Evolutionary conservation across 1,284 basidiomycete species (phyloP).

Genomic region (Veloporphyrellus conicus): DNA sequence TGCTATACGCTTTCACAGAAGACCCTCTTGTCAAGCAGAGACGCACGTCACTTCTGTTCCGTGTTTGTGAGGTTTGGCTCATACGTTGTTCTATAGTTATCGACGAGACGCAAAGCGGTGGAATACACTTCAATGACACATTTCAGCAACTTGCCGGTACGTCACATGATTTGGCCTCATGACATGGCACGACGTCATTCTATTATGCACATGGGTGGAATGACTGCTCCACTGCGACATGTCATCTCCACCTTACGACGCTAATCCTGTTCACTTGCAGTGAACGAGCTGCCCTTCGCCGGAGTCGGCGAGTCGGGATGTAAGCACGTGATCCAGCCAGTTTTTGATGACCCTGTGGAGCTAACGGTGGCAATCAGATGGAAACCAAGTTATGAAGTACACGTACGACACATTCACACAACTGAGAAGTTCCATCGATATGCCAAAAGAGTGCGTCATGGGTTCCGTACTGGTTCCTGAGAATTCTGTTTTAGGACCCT

Average conservation of each 20-base stretch:
- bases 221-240: background rate
- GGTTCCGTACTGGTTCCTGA: background rate
- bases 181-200: slow-evolving; percentile 3
- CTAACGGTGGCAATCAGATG: slow-evolving; percentile 32
- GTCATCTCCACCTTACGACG: background rate
- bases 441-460: slow-evolving; percentile 36
- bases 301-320: slow-evolving; percentile 44
- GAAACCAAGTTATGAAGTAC: slow-evolving; percentile 42
- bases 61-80: background rate
- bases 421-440: slow-evolving; percentile 41
- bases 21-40: slow-evolving; percentile 23
- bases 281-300: slow-evolving; percentile 25
- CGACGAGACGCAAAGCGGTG: slow-evolving; percentile 47
- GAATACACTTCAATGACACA: slow-evolving; percentile 51
- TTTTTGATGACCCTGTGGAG: background rate
- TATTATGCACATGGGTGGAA: slow-evolving; percentile 2
- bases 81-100: slow-evolving; percentile 37
- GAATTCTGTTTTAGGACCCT: background rate
- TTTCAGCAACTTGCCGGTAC: slow-evolving; percentile 41
- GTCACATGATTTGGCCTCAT: slow-evolving; percentile 1
- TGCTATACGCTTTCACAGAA: slow-evolving; percentile 31
- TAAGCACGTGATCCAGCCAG: slow-evolving; percentile 34
- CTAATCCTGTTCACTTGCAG: slow-evolving; percentile 4
- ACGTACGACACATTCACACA: slow-evolving; percentile 49
- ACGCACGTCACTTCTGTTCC: slow-evolving; percentile 13